These are phyloP conservation scores for Casuarina cunninghamiana DNA, from an alignment of 306 rosid species.

Conservation along the genomic window DNA sequence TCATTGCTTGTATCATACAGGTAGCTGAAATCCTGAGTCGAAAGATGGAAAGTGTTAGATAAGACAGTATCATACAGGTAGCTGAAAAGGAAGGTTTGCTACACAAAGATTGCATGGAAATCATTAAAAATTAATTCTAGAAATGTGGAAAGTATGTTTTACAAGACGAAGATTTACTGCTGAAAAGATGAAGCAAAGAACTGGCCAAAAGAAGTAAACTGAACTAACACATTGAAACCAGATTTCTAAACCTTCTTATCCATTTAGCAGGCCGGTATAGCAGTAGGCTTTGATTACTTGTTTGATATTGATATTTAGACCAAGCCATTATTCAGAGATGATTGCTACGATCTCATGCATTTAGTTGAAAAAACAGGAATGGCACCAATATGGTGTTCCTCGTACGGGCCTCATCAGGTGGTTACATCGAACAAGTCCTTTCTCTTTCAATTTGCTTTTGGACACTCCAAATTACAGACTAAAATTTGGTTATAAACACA, in stretches of 20 bases:
- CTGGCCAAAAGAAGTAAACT: neutral
- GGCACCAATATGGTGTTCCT: neutral
- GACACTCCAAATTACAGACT: neutral
- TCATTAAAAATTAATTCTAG: neutral
- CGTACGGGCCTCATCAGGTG: neutral
- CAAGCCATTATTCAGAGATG: too few relatives aligned
- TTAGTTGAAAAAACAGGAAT: neutral
- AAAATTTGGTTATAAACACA: neutral
- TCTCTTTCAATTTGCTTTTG: neutral
- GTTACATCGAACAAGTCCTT: neutral
- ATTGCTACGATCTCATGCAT: too few relatives aligned
- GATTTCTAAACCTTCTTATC: neutral
- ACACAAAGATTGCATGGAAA: neutral
- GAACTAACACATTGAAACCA: neutral
- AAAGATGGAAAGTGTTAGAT: slow-evolving; percentile 7
- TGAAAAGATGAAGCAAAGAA: neutral
- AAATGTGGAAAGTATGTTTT: neutral
- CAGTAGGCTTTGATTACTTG: neutral
- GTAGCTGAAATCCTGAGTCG: slow-evolving; percentile 59
- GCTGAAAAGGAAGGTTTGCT: neutral
- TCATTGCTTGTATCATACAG: slow-evolving; percentile 65
- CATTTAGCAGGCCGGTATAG: neutral
- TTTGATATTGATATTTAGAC: neutral
- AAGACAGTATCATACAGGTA: neutral
- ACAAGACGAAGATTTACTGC: neutral